A percentile compares a stretch with the other conserved stretches of the same genome.
Evolutionary conservation across 2,329 filamentous ascomycete species (phyloP).

Genomic region (Alternaria ventricosa): DNA sequence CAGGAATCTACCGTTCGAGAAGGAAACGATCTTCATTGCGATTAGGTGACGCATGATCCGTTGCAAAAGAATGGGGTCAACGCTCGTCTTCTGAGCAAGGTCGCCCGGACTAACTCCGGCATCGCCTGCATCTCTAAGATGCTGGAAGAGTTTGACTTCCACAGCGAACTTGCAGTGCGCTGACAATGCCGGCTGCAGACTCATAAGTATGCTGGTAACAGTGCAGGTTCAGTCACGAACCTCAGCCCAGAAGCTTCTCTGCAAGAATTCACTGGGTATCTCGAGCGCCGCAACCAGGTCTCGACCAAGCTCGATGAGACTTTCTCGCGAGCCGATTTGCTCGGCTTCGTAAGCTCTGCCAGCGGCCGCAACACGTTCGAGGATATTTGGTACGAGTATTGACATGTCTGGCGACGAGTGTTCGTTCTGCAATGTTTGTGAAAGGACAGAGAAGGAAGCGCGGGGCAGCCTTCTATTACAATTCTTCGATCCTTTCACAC

Average conservation of each 20-base stretch:
- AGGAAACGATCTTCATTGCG: conserved; percentile 48
- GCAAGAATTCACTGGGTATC: conserved; percentile 48
- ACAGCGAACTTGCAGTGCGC: conserved; percentile 48
- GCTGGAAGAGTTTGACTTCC: conserved; percentile 47
- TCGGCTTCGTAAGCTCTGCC: conserved; percentile 42
- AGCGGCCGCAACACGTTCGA: conserved; percentile 23
- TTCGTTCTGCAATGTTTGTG: neutral
- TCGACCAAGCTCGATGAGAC: conserved; percentile 47
- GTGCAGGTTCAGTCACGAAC: conserved; percentile 27
- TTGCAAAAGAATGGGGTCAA: conserved; percentile 35
- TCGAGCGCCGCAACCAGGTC: conserved; percentile 46
- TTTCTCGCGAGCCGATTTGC: conserved; percentile 46
- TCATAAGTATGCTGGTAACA: neutral
- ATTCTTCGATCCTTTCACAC: neutral
- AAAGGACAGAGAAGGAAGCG: neutral
- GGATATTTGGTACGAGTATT: conserved; percentile 20
- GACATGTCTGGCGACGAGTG: neutral
- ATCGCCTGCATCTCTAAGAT: conserved; percentile 34
- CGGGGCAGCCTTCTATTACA: neutral
- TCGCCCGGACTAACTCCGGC: conserved; percentile 29
- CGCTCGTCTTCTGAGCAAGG: conserved; percentile 39
- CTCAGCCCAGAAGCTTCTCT: conserved; percentile 51
- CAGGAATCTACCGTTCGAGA: conserved; percentile 32
- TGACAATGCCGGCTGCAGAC: conserved; percentile 43
- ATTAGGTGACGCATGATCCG: conserved; percentile 49